Evolutionary conservation across 2,329 filamentous ascomycete genomes (phyloP).

Genomic region (Aspergillus nomiae): DNA sequence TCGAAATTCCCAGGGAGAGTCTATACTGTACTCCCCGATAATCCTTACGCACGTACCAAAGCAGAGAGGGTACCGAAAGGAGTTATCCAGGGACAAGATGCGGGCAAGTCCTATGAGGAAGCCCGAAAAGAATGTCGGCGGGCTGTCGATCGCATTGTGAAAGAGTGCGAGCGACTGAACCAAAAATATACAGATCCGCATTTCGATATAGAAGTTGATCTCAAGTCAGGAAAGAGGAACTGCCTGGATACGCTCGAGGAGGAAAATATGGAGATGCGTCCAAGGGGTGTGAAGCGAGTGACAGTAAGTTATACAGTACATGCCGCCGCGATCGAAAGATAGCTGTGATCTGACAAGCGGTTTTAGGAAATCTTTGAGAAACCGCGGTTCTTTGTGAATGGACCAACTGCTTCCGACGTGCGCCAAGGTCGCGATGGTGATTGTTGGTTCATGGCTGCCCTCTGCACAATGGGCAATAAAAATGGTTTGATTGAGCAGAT

Average conservation of each 20-base stretch:
- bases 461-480: constrained; percentile 77
- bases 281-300: constrained; percentile 75
- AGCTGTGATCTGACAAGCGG: not conserved
- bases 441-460: constrained; percentile 82
- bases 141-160: constrained; percentile 60
- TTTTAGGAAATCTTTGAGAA: constrained; percentile 73
- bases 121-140: constrained; percentile 68
- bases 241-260: constrained; percentile 53
- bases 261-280: constrained; percentile 48
- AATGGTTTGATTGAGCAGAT: constrained; percentile 69
- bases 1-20: constrained; percentile 73
- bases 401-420: constrained; percentile 74
- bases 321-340: not conserved
- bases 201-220: constrained; percentile 79
- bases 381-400: constrained; percentile 76
- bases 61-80: constrained; percentile 59
- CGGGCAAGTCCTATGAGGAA: constrained; percentile 70
- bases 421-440: constrained; percentile 77
- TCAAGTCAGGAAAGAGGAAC: constrained; percentile 60
- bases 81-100: constrained; percentile 57
- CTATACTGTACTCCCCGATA: constrained; percentile 70
- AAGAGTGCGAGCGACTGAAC: constrained; percentile 72
- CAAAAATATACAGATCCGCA: constrained; percentile 85
- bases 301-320: constrained; percentile 41
- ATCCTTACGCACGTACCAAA: constrained; percentile 63